A percentile compares a stretch with the other conserved stretches of the same genome.
phyloP scores from a whole-genome alignment of 345 rosid species.

The Acer negundo region DNA sequence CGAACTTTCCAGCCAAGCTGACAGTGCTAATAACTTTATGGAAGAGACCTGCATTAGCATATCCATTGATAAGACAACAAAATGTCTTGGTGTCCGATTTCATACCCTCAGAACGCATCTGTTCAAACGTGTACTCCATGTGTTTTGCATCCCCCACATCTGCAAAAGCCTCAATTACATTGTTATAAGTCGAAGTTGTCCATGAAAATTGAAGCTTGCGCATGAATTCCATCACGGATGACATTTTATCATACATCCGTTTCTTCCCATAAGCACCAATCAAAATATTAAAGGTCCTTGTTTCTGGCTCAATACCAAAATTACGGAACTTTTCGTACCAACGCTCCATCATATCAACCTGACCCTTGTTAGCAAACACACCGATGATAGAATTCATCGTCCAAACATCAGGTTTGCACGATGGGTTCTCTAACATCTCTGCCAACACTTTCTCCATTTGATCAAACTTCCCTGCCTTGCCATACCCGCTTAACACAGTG shows the following conservation, averaged over 20 bases:
- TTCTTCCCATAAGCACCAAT: conserved; percentile 92
- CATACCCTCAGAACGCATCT: conserved; percentile 85
- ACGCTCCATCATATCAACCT: conserved; percentile 81
- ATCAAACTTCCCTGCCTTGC: conserved; percentile 69
- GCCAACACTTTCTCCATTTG: conserved; percentile 84
- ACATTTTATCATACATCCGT: conserved; percentile 88
- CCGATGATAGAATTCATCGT: conserved; percentile 82
- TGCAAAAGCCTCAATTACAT: conserved; percentile 87
- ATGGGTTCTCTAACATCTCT: conserved; percentile 63
- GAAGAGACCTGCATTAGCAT: conserved; percentile 77
- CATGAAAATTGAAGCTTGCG: conserved; percentile 84
- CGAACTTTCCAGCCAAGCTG: conserved; percentile 69
- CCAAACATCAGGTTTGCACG: conserved; percentile 90
- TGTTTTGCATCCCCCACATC: conserved; percentile 84
- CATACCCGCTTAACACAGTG: conserved; percentile 85
- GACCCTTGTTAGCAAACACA: conserved; percentile 83
- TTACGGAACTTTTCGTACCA: conserved; percentile 89
- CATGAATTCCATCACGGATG: conserved; percentile 94
- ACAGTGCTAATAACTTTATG: conserved; percentile 77
- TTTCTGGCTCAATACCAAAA: conserved; percentile 85
- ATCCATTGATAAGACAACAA: conserved; percentile 80
- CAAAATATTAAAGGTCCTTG: conserved; percentile 78
- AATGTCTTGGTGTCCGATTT: conserved; percentile 88
- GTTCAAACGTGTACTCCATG: conserved; percentile 84
- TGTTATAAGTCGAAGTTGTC: conserved; percentile 91